These are phyloP conservation scores for Eucalyptus marginata DNA, from an alignment of 345 rosid species.

Conservation along the genomic window DNA sequence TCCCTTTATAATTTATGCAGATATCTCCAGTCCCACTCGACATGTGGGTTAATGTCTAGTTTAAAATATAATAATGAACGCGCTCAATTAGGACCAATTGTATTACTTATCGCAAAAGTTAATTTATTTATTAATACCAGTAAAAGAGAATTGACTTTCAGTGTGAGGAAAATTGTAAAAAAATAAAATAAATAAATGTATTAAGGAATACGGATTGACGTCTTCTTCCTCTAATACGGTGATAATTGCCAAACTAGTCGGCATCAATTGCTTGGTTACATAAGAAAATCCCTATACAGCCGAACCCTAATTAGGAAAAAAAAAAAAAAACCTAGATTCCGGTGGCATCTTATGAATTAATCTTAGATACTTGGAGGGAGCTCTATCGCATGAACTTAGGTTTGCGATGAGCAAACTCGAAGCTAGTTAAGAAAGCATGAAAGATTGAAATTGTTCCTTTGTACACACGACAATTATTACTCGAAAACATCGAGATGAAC, in stretches of 20 bases:
- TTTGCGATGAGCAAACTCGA: background rate
- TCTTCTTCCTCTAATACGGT: background rate
- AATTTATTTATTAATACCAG: no score
- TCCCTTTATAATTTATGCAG: no score
- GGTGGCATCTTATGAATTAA: background rate
- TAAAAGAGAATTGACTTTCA: no score
- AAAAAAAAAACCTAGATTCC: background rate
- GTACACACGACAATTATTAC: background rate
- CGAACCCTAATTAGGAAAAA: background rate
- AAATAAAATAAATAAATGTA: background rate
- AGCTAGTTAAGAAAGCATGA: background rate
- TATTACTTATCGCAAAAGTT: no score
- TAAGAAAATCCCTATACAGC: background rate
- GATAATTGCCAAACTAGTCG: background rate
- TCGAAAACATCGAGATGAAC: background rate
- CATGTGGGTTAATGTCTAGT: no score
- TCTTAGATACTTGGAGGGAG: background rate
- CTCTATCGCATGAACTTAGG: background rate
- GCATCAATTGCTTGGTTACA: background rate
- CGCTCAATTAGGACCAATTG: no score
- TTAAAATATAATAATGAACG: no score
- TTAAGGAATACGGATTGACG: background rate
- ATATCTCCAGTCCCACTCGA: no score
- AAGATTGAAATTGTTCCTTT: background rate
- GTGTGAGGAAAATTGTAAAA: no score